These are phyloP conservation scores for Baorangia bicolor DNA, from an alignment of 768 basidiomycete genomes.

Conservation along the genomic window DNA sequence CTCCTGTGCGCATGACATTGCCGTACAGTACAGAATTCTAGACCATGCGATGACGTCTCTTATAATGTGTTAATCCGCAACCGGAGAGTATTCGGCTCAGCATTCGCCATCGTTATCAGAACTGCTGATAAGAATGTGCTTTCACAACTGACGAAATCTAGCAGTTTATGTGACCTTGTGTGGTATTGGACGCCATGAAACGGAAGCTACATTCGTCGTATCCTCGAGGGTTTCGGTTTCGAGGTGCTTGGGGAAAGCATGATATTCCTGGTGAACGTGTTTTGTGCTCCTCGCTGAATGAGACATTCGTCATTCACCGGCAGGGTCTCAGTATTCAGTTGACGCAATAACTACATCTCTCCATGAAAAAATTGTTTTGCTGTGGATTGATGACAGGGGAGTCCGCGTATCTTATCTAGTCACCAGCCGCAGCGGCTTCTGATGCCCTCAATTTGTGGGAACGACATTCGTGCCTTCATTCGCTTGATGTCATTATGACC, in stretches of 20 bases:
- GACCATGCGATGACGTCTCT: neutral
- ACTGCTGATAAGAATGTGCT: constrained; percentile 3
- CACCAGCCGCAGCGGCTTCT: neutral
- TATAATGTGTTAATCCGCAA: neutral
- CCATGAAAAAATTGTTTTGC: neutral
- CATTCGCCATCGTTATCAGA: constrained; percentile 7
- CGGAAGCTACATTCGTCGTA: constrained; percentile 5
- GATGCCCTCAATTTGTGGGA: neutral
- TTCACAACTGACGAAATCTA: constrained; percentile 9
- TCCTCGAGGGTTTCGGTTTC: neutral
- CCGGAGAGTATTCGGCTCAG: constrained; percentile 1
- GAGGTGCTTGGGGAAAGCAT: neutral
- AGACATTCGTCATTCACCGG: neutral
- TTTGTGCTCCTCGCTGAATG: constrained; percentile 3
- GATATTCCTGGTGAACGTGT: constrained; percentile 7
- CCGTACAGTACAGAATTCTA: neutral
- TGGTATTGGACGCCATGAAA: neutral
- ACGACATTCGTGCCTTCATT: neutral
- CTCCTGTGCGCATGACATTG: neutral
- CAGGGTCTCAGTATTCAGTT: neutral
- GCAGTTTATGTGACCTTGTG: neutral
- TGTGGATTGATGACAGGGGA: neutral
- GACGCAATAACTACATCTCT: neutral
- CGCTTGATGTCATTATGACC: no score
- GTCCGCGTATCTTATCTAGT: constrained; percentile 13